Percentiles rank a stretch among this genome's conserved stretches.
These are phyloP conservation scores for Chenopodium suecicum DNA, from an alignment of 148 eudicot genomes.

Conservation along the genomic window DNA sequence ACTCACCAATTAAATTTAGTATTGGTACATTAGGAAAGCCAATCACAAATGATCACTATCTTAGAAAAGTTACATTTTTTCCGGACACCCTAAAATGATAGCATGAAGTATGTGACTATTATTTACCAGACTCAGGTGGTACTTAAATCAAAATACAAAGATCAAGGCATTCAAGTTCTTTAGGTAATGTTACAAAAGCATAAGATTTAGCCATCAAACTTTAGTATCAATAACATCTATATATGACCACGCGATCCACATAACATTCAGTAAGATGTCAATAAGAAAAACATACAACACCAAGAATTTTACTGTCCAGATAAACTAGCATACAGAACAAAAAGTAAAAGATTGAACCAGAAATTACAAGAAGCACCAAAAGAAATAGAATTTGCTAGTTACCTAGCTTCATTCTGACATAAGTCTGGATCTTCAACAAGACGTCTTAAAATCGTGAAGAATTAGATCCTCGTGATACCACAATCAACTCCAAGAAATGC, in stretches of 20 bases:
- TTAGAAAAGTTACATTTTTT: neutral
- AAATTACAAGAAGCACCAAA: neutral
- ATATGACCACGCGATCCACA: neutral
- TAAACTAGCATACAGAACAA: neutral
- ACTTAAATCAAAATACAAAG: neutral
- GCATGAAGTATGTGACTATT: neutral
- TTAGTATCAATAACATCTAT: neutral
- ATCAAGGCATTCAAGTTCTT: neutral
- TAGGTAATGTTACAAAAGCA: neutral
- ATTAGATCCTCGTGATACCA: neutral
- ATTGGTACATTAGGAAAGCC: neutral
- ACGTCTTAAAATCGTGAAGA: constrained; percentile 6
- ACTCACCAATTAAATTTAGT: neutral
- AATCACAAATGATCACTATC: neutral
- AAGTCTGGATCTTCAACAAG: neutral
- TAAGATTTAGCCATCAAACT: neutral
- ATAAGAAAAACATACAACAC: neutral
- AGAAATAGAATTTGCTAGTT: neutral
- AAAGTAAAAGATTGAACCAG: neutral
- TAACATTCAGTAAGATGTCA: neutral
- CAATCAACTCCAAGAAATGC: constrained; percentile 9
- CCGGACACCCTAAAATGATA: neutral
- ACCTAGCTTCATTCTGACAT: constrained; percentile 47
- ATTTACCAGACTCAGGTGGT: neutral
- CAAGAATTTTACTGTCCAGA: neutral